Evolutionary conservation across 176 grass and related monocot genomes (phyloP).

Genomic region (Elymus sibiricus): DNA sequence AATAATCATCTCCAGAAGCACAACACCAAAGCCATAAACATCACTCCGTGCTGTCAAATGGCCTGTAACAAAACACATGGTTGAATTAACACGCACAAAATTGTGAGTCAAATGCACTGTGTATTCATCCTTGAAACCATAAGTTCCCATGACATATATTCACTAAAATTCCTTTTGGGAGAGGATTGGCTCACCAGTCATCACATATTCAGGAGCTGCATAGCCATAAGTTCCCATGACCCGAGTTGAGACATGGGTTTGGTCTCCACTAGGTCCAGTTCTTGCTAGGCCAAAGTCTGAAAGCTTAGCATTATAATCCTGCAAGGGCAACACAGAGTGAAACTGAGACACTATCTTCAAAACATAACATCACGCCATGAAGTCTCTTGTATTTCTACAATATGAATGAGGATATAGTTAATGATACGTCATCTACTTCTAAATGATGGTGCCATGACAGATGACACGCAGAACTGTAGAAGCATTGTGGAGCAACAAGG

Average conservation of each 20-base stretch:
- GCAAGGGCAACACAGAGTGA: conserved; percentile 18
- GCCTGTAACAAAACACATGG: conserved; percentile 39
- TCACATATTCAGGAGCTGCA: conserved; percentile 96
- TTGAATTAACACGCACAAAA: conserved; percentile 19
- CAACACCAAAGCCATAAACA: conserved; percentile 93
- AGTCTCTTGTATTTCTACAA: not conserved
- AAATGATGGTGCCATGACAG: not conserved
- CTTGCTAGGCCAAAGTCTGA: conserved; percentile 98
- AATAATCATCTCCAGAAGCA: conserved; percentile 90
- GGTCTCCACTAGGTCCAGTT: conserved; percentile 92
- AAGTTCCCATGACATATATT: not conserved
- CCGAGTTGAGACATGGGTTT: conserved; percentile 92
- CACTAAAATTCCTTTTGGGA: not conserved
- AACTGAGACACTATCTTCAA: conserved; percentile 1
- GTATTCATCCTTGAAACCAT: conserved; percentile 1
- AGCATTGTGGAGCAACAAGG: not conserved
- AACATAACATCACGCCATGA: conserved; percentile 2
- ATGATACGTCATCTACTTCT: not conserved
- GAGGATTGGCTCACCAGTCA: conserved; percentile 63
- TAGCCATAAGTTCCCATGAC: conserved; percentile 97
- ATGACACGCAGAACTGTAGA: not conserved
- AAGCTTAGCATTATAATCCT: conserved; percentile 98
- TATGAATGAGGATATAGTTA: not conserved
- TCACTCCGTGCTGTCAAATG: conserved; percentile 90
- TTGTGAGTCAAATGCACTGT: not conserved